Conservation (phyloP, 2,329 filamentous ascomycete genomes). For the Aspergillus oerlinghausenensis region DNA sequence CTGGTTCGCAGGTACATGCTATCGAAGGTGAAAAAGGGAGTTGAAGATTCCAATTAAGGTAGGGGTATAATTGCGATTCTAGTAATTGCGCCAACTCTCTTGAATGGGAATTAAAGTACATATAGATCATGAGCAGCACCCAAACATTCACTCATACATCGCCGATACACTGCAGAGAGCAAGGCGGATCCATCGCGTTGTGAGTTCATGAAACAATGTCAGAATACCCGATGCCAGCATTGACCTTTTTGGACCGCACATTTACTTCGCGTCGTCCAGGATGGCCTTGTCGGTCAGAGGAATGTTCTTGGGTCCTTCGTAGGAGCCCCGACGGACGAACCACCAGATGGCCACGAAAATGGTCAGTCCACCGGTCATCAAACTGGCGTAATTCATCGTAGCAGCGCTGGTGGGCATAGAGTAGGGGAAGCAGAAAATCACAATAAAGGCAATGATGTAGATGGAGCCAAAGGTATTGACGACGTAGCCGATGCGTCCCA, state of each 20-base stretch:
- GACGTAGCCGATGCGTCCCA: slow-evolving; percentile 47
- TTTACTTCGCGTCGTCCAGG: slow-evolving; percentile 27
- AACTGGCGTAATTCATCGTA: slow-evolving; percentile 52
- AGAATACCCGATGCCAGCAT: not conserved
- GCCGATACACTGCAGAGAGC: not conserved
- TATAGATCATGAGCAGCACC: not conserved
- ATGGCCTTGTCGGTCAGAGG: slow-evolving; percentile 31
- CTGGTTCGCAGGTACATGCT: not conserved
- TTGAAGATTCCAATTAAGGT: not conserved
- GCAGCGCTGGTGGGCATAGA: slow-evolving; percentile 41
- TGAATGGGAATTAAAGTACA: not conserved
- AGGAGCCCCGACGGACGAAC: slow-evolving; percentile 30
- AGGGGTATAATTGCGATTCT: not conserved
- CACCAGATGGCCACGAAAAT: slow-evolving; percentile 48
- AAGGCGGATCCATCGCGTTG: not conserved
- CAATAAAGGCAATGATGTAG: slow-evolving; percentile 53
- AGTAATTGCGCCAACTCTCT: not conserved
- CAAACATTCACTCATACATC: not conserved
- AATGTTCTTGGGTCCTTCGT: slow-evolving; percentile 34
- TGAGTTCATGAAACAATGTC: not conserved
- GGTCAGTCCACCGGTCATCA: slow-evolving; percentile 51
- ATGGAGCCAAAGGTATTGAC: slow-evolving; percentile 49
- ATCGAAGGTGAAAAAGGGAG: not conserved
- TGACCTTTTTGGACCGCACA: not conserved
- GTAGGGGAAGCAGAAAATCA: slow-evolving; percentile 59